These are phyloP conservation scores for Candida buenavistaensis DNA, from an alignment of 1,139 yeast genomes.

Conservation along the genomic window DNA sequence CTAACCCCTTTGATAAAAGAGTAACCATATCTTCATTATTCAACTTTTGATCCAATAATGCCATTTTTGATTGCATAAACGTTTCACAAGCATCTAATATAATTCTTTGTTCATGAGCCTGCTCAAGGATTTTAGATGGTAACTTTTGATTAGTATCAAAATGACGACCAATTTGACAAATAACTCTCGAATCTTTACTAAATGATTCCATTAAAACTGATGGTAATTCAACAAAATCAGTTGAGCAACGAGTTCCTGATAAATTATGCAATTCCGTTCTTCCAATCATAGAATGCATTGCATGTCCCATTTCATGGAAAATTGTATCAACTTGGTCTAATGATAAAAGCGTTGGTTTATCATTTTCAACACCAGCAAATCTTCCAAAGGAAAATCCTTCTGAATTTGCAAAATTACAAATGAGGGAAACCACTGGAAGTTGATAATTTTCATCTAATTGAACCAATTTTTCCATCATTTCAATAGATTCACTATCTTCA, in stretches of 20 bases:
- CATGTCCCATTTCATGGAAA: conserved; percentile 99
- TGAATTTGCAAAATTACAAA: conserved; percentile 73
- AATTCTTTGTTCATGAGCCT: conserved; percentile 53
- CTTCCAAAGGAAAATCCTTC: conserved; percentile 20
- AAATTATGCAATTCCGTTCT: conserved; percentile 86
- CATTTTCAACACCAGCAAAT: conserved; percentile 26
- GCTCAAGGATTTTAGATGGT: conserved; percentile 47
- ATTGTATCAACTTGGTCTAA: conserved; percentile 86
- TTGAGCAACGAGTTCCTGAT: conserved; percentile 92
- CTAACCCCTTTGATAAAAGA: conserved; percentile 19
- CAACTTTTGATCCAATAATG: conserved; percentile 78
- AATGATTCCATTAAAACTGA: conserved; percentile 94
- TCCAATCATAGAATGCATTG: conserved; percentile 97
- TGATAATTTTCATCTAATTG: conserved; percentile 65
- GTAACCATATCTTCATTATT: conserved; percentile 52
- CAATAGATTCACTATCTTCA: conserved; percentile 27
- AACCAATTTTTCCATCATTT: conserved; percentile 39
- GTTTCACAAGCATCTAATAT: conserved; percentile 71
- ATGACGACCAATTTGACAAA: conserved; percentile 73
- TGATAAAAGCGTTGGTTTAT: conserved; percentile 50
- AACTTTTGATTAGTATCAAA: conserved; percentile 66
- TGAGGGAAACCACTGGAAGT: conserved; percentile 84
- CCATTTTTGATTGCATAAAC: conserved; percentile 87
- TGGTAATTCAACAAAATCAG: conserved; percentile 96
- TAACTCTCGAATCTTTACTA: conserved; percentile 77